Conservation (phyloP, 768 basidiomycete genomes). For the Naganishia friedmannii region DNA sequence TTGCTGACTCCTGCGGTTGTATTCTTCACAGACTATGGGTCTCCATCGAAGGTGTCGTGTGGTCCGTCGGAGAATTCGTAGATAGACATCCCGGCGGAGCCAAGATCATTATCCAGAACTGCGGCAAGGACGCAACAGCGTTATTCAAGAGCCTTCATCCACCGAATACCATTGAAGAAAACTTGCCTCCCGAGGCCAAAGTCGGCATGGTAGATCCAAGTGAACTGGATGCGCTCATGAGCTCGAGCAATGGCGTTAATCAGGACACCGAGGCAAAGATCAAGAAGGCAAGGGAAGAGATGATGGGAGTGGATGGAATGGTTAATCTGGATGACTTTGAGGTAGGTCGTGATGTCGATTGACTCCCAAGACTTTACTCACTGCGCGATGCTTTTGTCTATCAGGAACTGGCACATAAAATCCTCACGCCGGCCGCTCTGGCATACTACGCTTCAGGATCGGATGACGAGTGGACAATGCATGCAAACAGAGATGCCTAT, state of each 20-base stretch:
- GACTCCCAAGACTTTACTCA: background rate
- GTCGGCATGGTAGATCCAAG: slow-evolving; percentile 50
- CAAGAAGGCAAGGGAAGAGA: slow-evolving; percentile 54
- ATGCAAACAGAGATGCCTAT: slow-evolving; percentile 76
- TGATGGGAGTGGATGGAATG: slow-evolving; percentile 67
- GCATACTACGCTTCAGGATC: slow-evolving; percentile 80
- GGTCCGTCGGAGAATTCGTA: slow-evolving; percentile 37
- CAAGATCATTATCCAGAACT: slow-evolving; percentile 35
- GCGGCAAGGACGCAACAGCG: slow-evolving; percentile 36
- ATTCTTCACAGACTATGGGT: slow-evolving; percentile 36
- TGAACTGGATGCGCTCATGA: slow-evolving; percentile 59
- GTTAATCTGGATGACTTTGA: slow-evolving; percentile 77
- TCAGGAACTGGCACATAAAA: slow-evolving; percentile 61
- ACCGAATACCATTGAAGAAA: slow-evolving; percentile 53
- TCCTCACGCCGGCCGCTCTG: slow-evolving; percentile 63
- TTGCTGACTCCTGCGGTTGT: background rate
- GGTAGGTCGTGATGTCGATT: slow-evolving; percentile 48
- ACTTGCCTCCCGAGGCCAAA: slow-evolving; percentile 67
- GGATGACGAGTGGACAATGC: slow-evolving; percentile 70
- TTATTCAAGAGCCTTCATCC: slow-evolving; percentile 42
- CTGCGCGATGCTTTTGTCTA: too few relatives aligned
- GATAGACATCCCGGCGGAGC: slow-evolving; percentile 38
- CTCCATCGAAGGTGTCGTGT: slow-evolving; percentile 41
- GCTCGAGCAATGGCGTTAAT: slow-evolving; percentile 23
- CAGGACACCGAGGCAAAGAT: slow-evolving; percentile 68